A percentile compares a stretch with the other conserved stretches of the same genome.
Conservation (phyloP, 2,329 filamentous ascomycete genomes). For the Xylaria sp. region DNA sequence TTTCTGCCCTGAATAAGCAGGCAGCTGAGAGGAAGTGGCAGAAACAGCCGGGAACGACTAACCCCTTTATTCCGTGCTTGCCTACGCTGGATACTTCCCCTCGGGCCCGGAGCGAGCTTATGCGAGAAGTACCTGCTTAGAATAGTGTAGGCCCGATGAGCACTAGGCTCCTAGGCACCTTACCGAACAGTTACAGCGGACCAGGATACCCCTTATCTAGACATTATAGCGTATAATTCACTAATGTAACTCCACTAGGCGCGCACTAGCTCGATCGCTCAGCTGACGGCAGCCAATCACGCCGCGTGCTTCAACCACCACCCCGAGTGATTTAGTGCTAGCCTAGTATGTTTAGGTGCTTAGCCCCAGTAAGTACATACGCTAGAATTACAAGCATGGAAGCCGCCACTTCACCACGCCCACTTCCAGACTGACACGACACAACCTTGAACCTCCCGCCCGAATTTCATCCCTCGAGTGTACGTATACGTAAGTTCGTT, state of each 20-base stretch:
- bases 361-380: not conserved
- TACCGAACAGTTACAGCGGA: not conserved
- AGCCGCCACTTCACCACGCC: not conserved
- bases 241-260: not conserved
- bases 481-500: not conserved
- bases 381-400: not conserved
- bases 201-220: not conserved
- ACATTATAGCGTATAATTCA: not conserved
- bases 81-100: too few species aligned
- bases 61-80: too few species aligned
- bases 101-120: too few species aligned
- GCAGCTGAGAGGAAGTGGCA: too few species aligned
- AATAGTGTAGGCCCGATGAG: not conserved
- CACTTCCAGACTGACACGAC: not conserved
- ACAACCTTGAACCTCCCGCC: not conserved
- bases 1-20: too few species aligned
- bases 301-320: not conserved
- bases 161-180: not conserved
- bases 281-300: slow-evolving; percentile 1
- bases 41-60: too few species aligned
- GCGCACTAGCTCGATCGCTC: not conserved
- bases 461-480: not conserved
- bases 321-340: not conserved
- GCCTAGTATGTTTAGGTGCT: not conserved
- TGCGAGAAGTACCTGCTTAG: too few species aligned